These are phyloP conservation scores for Lipomyces spencermartinsiae DNA, from an alignment of 805 yeast genomes.

Conservation along the genomic window DNA sequence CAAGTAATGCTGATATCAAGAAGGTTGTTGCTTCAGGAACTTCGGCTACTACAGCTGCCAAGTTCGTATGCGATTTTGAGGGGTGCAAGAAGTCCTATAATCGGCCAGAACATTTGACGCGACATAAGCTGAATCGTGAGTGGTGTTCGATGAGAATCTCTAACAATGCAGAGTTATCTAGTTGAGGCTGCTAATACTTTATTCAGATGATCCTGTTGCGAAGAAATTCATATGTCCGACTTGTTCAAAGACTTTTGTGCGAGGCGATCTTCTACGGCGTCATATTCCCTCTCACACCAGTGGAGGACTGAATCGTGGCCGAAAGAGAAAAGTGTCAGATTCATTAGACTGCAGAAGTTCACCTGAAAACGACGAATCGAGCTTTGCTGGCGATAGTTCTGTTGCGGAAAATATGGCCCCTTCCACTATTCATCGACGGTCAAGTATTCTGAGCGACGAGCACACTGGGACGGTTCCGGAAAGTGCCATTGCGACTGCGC, in stretches of 20 bases:
- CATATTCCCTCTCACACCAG: slow-evolving; percentile 27
- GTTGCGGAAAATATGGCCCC: neutral
- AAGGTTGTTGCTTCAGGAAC: no score
- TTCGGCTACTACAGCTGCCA: neutral
- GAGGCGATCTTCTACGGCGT: slow-evolving; percentile 31
- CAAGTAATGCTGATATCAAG: neutral
- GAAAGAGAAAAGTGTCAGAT: slow-evolving; percentile 4
- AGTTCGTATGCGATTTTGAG: slow-evolving; percentile 24
- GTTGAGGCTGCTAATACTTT: slow-evolving; percentile 29
- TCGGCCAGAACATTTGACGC: slow-evolving; percentile 40
- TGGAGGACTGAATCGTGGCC: slow-evolving; percentile 10
- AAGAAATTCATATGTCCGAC: slow-evolving; percentile 38
- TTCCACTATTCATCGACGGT: neutral
- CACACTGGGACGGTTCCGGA: neutral
- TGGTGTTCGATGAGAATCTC: neutral
- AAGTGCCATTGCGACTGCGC: neutral
- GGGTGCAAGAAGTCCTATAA: slow-evolving; percentile 40
- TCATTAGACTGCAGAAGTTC: neutral
- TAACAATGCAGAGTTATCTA: slow-evolving; percentile 7
- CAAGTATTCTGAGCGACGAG: neutral
- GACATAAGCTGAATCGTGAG: slow-evolving; percentile 43
- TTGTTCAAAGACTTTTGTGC: slow-evolving; percentile 34
- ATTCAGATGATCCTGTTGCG: slow-evolving; percentile 39
- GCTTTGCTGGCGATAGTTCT: neutral
- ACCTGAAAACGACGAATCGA: slow-evolving; percentile 2